Evolutionary conservation across 2,329 filamentous ascomycete species (phyloP).

Genomic region (Fusarium succisae): DNA sequence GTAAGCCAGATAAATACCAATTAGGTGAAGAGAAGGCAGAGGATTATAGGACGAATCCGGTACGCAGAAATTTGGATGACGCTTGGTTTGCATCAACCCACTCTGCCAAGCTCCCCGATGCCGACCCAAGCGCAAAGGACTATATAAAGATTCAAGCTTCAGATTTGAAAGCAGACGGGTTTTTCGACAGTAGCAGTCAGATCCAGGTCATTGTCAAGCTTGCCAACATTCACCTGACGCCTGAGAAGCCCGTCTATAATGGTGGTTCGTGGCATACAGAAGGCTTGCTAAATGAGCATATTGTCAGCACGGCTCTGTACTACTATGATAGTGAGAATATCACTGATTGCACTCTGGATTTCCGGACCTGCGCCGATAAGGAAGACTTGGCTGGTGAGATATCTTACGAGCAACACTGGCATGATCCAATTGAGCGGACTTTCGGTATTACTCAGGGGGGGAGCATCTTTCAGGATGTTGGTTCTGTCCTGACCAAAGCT

Average conservation of each 20-base stretch:
- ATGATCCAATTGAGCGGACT: not conserved
- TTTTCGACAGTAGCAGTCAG: not conserved
- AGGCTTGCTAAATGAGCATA: slow-evolving; percentile 6
- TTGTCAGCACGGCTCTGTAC: slow-evolving; percentile 1
- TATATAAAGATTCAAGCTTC: not conserved
- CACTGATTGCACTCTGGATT: not conserved
- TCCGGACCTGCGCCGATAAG: not conserved
- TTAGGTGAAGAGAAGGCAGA: not conserved
- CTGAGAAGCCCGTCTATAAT: not conserved
- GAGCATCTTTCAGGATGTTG: not conserved
- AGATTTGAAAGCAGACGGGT: not conserved
- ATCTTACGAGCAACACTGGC: not conserved
- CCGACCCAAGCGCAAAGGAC: not conserved
- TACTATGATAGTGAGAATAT: slow-evolving; percentile 20
- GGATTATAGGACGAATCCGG: not conserved
- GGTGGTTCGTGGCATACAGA: slow-evolving; percentile 17
- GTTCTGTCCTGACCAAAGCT: not conserved
- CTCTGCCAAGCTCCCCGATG: not conserved
- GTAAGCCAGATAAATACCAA: not conserved
- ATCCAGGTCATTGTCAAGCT: slow-evolving; percentile 9
- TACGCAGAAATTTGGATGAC: not conserved
- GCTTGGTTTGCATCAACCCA: not conserved
- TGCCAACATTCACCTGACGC: slow-evolving; percentile 6
- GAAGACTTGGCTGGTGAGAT: not conserved
- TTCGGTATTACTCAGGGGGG: not conserved